phyloP scores from a whole-genome alignment of 257 asterid species.

The Solanum bukasovii region DNA sequence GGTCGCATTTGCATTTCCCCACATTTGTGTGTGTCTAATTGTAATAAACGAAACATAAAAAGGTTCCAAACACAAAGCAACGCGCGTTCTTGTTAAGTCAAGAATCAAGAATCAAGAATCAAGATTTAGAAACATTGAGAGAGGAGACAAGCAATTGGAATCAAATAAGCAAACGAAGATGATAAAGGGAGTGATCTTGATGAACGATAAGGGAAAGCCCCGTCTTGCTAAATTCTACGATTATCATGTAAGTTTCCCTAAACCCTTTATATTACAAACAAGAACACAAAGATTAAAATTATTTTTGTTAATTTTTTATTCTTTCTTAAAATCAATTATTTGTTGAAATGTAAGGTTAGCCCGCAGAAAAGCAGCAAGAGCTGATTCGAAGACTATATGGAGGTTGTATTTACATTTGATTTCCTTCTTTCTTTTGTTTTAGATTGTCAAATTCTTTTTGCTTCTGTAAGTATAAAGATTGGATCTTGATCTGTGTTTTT shows the following conservation, averaged over 20 bases:
- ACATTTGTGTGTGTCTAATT: neutral
- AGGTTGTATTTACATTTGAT: conserved; percentile 23
- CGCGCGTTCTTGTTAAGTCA: neutral
- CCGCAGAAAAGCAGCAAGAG: conserved; percentile 93
- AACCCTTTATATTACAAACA: neutral
- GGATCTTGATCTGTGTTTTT: neutral
- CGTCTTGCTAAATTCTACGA: conserved; percentile 85
- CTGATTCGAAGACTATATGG: conserved; percentile 65
- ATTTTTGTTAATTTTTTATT: neutral
- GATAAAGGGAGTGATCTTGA: conserved; percentile 82
- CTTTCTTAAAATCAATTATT: neutral
- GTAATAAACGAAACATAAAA: neutral
- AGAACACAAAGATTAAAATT: neutral
- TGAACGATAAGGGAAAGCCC: conserved; percentile 94
- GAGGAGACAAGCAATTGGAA: neutral
- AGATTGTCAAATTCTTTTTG: neutral
- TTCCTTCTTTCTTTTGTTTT: neutral
- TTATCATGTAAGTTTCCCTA: conserved; percentile 42
- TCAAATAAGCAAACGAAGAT: conserved; percentile 13
- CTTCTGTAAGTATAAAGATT: neutral
- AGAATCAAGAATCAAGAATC: neutral
- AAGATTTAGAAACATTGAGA: neutral
- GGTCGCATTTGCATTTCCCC: neutral
- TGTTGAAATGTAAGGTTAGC: conserved; percentile 27
- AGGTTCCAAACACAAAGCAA: neutral